Evolutionary conservation across 768 basidiomycete species (phyloP), one percentile per base, ranked within the genome.

Genomic region (Vararia minispora): DNA sequence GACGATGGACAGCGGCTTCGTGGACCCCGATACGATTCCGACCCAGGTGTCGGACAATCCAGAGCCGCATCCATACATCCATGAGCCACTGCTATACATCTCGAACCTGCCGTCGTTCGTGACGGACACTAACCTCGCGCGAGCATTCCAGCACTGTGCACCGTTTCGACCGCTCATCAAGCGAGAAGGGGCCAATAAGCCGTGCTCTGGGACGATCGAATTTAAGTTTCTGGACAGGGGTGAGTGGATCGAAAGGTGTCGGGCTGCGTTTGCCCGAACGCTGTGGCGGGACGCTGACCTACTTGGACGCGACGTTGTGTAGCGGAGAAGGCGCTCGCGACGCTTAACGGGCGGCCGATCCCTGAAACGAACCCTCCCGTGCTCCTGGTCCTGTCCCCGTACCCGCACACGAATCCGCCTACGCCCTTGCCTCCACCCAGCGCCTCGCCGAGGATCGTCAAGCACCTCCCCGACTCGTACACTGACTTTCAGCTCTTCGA

Each of bases 281-380:
- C n/a, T n/a, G n/a, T n/a, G n/a, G n/a, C n/a, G n/a, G n/a, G n/a
- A n/a, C n/a, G 28, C 28, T 33, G 45, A 21, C 35, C 28, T 24
- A 46, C 17, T 46, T 45, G 16, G 40, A 46, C 37, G 44, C 44
- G 46, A n/a, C 39, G 35, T 37, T 33, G 37, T 39, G 13, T 60
- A 90, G 89, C 89, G 45, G 87, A 90, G 61, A 90, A 88, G 58
- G 89, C 89, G 11, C 67, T 91, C 18, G 79, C 87, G 11, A 89
- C 80, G 8, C 66, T 91, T 33, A 82, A 89, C 58, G 72, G 75
- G 47, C 79, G 82, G 47, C 72, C 72, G 29, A 68, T 89, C 28
- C 79, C 77, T 9, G 72, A 66, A 36, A 53, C 75, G 17, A 59
- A 65, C 14, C 76, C 80, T 2, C 63, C 74, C 3, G 74, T 77